Percentiles rank a stretch among this genome's conserved stretches.
These are phyloP conservation scores for Aspergillus sclerotiicarbonarius DNA, from an alignment of 495 filamentous ascomycete genomes.

Conservation along the genomic window DNA sequence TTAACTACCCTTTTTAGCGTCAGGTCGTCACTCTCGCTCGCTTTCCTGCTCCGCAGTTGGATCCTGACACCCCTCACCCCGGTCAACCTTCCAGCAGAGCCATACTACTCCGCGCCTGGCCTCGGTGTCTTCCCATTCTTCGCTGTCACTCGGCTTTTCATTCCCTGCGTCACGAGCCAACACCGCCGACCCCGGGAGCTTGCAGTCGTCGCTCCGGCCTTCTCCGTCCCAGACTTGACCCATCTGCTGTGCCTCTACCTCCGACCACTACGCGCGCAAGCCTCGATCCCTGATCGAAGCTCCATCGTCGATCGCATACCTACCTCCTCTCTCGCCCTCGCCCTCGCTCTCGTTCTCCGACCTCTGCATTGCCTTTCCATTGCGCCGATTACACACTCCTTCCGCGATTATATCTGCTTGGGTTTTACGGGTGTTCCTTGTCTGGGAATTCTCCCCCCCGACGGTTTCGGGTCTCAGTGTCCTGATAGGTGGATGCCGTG, in stretches of 20 bases:
- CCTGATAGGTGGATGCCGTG: conserved; percentile 23
- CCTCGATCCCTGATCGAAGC: conserved; percentile 13
- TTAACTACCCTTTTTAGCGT: conserved; percentile 30
- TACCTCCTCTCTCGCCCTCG: conserved; percentile 4
- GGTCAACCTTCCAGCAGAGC: conserved; percentile 9
- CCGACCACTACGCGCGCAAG: conserved; percentile 15
- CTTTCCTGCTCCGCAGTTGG: conserved; percentile 27
- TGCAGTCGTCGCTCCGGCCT: conserved; percentile 23
- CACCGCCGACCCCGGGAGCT: conserved; percentile 19
- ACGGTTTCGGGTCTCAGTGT: conserved; percentile 10
- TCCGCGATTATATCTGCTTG: conserved; percentile 1
- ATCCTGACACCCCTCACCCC: conserved; percentile 26
- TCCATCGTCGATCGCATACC: conserved; percentile 13
- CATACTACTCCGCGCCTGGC: conserved; percentile 7
- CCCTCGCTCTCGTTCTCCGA: not conserved
- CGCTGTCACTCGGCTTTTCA: conserved; percentile 20
- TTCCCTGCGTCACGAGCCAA: conserved; percentile 20
- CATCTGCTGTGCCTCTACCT: conserved; percentile 9
- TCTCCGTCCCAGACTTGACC: conserved; percentile 14
- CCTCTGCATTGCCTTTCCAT: conserved; percentile 9
- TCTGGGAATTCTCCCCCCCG: conserved; percentile 3
- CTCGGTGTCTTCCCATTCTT: conserved; percentile 8
- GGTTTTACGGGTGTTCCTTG: conserved; percentile 3
- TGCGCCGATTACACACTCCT: conserved; percentile 5
- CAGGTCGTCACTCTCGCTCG: conserved; percentile 27